Evolutionary conservation across 208 protist genomes (phyloP).

Genomic region (Trichomonas gallinae): DNA sequence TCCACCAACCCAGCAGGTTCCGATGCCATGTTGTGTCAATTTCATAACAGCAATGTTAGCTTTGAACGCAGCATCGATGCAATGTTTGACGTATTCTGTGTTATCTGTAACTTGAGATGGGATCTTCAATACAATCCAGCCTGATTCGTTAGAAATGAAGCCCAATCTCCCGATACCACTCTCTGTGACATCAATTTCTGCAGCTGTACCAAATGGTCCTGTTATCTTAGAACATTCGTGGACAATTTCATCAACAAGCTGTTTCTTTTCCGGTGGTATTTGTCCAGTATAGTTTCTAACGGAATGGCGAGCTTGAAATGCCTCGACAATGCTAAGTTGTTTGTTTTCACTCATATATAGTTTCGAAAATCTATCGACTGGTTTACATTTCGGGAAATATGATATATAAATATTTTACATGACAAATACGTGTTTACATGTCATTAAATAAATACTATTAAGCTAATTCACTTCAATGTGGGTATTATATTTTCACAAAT

Average conservation of each 20-base stretch:
- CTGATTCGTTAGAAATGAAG: not conserved
- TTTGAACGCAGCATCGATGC: not conserved
- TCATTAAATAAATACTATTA: no score
- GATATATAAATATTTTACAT: no score
- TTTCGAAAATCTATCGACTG: no score
- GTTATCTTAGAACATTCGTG: not conserved
- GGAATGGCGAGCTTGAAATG: not conserved
- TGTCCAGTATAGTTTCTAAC: not conserved
- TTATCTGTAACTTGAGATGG: not conserved
- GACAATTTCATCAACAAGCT: not conserved
- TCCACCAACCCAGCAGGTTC: not conserved
- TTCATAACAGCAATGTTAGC: not conserved
- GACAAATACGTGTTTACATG: no score
- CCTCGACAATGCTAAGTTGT: not conserved
- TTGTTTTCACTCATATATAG: not conserved
- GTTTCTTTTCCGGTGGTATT: not conserved
- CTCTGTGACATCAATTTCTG: not conserved
- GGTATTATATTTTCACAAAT: no score
- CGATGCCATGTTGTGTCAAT: not conserved
- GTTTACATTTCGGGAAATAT: no score
- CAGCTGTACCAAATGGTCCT: not conserved
- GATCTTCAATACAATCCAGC: not conserved
- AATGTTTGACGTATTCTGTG: not conserved
- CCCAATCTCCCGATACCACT: not conserved
- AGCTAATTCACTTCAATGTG: no score